Conservation (phyloP, 768 basidiomycete species). For the Tricholoma sp. region DNA sequence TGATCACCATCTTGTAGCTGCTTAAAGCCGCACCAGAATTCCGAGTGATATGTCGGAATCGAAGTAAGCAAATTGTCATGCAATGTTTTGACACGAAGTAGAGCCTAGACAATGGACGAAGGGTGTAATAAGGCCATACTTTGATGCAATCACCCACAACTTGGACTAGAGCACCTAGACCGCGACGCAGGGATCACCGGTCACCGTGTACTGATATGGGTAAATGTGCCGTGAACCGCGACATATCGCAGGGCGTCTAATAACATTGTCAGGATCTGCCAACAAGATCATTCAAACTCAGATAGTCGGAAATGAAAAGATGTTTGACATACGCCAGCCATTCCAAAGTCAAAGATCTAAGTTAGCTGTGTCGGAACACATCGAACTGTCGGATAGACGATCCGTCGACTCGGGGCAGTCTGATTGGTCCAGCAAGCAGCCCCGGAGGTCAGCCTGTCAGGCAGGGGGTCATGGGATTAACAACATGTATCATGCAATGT, state of each 20-base stretch:
- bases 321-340: too few relatives aligned
- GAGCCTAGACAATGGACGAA: too few relatives aligned
- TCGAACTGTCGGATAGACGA: not conserved
- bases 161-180: not conserved
- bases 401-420: not conserved
- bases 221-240: not conserved
- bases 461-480: not conserved
- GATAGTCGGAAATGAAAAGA: not conserved
- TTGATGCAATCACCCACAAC: too few relatives aligned
- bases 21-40: too few relatives aligned
- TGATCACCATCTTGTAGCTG: too few relatives aligned
- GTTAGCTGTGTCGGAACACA: not conserved
- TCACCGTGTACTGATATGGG: not conserved
- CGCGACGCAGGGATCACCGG: not conserved
- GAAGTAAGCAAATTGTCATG: too few relatives aligned
- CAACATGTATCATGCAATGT: not conserved
- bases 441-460: not conserved
- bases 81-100: too few relatives aligned
- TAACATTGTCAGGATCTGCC: constrained; percentile 3
- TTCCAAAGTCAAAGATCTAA: not conserved
- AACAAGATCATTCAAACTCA: not conserved
- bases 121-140: too few relatives aligned
- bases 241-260: not conserved
- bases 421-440: not conserved
- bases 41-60: too few relatives aligned